phyloP scores from a whole-genome alignment of 805 yeast species.

The Blastobotrys robertii region DNA sequence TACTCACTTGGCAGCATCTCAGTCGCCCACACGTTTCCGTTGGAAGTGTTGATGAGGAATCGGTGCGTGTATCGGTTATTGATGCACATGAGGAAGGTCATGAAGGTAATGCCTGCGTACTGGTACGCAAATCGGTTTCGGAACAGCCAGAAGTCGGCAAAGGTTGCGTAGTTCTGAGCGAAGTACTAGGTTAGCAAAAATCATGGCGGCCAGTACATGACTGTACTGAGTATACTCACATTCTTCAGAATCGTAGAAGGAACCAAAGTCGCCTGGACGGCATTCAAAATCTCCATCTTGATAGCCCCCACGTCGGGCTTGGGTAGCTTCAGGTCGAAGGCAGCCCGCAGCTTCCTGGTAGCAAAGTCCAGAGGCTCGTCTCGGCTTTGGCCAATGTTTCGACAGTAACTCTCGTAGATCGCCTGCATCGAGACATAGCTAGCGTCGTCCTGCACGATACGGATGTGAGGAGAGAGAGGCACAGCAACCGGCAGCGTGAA shows the following conservation, averaged over 20 bases:
- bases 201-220: no score
- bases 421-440: slow-evolving; percentile 67
- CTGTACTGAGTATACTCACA: no score
- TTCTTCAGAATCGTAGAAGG: slow-evolving; percentile 78
- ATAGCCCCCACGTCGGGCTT: slow-evolving; percentile 85
- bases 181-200: slow-evolving; percentile 37
- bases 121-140: slow-evolving; percentile 90
- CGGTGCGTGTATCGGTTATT: slow-evolving; percentile 90
- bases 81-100: slow-evolving; percentile 91
- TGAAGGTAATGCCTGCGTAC: slow-evolving; percentile 85
- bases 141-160: slow-evolving; percentile 95
- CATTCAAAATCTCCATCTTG: slow-evolving; percentile 82
- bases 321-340: slow-evolving; percentile 87
- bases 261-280: slow-evolving; percentile 78
- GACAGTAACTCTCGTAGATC: slow-evolving; percentile 82
- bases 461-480: slow-evolving; percentile 89
- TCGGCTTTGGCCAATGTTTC: slow-evolving; percentile 56
- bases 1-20: slow-evolving; percentile 91
- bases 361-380: slow-evolving; percentile 88
- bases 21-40: slow-evolving; percentile 87
- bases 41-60: slow-evolving; percentile 66
- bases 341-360: slow-evolving; percentile 77
- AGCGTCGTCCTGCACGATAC: slow-evolving; percentile 77
- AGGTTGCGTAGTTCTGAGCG: slow-evolving; percentile 55
- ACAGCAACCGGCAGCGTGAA: slow-evolving; percentile 86